phyloP scores from a whole-genome alignment of 768 basidiomycete genomes.

The Piloderma croceum region DNA sequence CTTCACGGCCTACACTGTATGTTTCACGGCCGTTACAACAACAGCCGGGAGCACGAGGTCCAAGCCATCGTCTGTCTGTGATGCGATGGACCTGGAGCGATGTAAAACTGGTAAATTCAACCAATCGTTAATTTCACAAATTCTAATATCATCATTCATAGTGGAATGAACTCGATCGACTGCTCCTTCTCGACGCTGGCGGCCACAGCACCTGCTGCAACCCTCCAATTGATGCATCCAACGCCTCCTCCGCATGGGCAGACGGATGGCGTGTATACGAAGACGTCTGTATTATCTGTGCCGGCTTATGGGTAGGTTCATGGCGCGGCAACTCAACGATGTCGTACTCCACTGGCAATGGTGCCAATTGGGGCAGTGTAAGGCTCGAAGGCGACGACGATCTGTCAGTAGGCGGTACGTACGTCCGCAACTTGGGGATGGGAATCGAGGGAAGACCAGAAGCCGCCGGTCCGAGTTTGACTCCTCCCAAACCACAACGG shows the following conservation, averaged over 20 bases:
- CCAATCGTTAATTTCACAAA: neutral
- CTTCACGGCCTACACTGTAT: conserved; percentile 62
- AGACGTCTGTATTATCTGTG: conserved; percentile 78
- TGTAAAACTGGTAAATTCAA: conserved; percentile 53
- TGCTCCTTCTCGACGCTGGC: conserved; percentile 49
- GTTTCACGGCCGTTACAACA: conserved; percentile 45
- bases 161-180: conserved; percentile 77
- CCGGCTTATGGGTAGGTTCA: conserved; percentile 73
- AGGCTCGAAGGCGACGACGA: conserved; percentile 66
- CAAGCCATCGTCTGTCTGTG: conserved; percentile 51
- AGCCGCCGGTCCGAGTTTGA: conserved; percentile 16
- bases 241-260: conserved; percentile 49
- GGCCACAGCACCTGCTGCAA: conserved; percentile 31
- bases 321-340: conserved; percentile 48
- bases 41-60: conserved; percentile 30
- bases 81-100: conserved; percentile 83
- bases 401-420: conserved; percentile 34
- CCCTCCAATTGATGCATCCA: conserved; percentile 27
- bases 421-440: conserved; percentile 57
- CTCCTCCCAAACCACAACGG: conserved; percentile 34
- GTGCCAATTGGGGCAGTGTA: conserved; percentile 52
- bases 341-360: conserved; percentile 46
- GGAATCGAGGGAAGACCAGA: conserved; percentile 65
- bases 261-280: conserved; percentile 82
- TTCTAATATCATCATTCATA: conserved; percentile 21